A percentile compares a stretch with the other conserved stretches of the same genome.
These are phyloP conservation scores for Chytriomyces sp. DNA, from an alignment of 192 early-diverging fungal species.

Conservation along the genomic window DNA sequence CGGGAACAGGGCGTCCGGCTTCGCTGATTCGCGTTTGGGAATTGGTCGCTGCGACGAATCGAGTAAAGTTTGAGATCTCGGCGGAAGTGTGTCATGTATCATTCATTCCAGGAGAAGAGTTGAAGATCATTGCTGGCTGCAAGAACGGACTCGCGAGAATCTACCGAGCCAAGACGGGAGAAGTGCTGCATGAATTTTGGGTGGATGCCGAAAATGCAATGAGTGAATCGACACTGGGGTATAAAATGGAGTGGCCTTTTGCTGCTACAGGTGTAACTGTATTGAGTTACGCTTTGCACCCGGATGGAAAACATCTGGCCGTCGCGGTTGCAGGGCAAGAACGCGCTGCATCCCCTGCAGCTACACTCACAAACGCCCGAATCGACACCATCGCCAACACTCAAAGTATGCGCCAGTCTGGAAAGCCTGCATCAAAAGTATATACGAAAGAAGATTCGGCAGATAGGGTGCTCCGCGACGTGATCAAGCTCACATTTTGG, in stretches of 20 bases:
- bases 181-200: slow-evolving; percentile 36
- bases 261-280: slow-evolving; percentile 16
- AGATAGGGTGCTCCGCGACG: slow-evolving; percentile 28
- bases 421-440: not conserved
- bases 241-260: slow-evolving; percentile 38
- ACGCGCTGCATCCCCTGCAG: not conserved
- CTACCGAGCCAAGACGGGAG: slow-evolving; percentile 4
- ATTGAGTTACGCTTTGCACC: slow-evolving; percentile 35
- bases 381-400: not conserved
- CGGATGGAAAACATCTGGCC: slow-evolving; percentile 27
- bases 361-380: slow-evolving; percentile 18
- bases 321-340: slow-evolving; percentile 35
- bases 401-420: not conserved
- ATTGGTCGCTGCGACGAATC: not conserved
- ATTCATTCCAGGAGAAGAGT: slow-evolving; percentile 15
- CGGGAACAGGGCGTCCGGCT: not conserved
- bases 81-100: slow-evolving; percentile 22
- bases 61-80: slow-evolving; percentile 19
- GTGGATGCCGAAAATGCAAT: slow-evolving; percentile 29
- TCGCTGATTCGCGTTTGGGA: slow-evolving; percentile 36
- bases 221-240: slow-evolving; percentile 24
- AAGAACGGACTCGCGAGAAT: slow-evolving; percentile 31
- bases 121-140: slow-evolving; percentile 31
- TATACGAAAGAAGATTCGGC: slow-evolving; percentile 12
- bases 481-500: slow-evolving; percentile 39